A percentile compares a stretch with the other conserved stretches of the same genome.
phyloP scores from a whole-genome alignment of 805 yeast species.

The Cyberlindnera nakhonratchasimensis region DNA sequence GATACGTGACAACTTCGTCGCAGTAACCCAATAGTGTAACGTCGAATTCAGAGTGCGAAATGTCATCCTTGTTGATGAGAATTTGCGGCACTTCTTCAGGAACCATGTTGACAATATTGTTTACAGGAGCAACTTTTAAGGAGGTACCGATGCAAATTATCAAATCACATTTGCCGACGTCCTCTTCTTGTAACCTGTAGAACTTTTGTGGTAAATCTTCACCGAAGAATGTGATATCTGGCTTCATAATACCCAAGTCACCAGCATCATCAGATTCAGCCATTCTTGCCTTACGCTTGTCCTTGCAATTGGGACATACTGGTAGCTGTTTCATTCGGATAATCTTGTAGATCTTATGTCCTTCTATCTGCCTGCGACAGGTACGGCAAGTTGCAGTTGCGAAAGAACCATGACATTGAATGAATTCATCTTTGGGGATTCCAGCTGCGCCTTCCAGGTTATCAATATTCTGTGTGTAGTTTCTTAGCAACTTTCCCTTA shows the following conservation, averaged over 20 bases:
- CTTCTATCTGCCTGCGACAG: slow-evolving; percentile 64
- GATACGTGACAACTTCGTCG: slow-evolving; percentile 73
- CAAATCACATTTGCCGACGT: slow-evolving; percentile 67
- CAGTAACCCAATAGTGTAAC: slow-evolving; percentile 73
- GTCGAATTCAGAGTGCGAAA: slow-evolving; percentile 76
- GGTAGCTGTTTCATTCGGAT: slow-evolving; percentile 62
- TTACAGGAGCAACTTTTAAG: slow-evolving; percentile 87
- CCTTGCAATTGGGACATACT: slow-evolving; percentile 63
- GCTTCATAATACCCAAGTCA: slow-evolving; percentile 80
- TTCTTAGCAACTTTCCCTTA: slow-evolving; percentile 71
- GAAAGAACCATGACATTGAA: slow-evolving; percentile 93
- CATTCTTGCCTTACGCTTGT: slow-evolving; percentile 37
- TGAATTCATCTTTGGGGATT: slow-evolving; percentile 56
- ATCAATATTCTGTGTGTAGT: slow-evolving; percentile 90
- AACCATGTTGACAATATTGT: slow-evolving; percentile 75
- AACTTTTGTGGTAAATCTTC: slow-evolving; percentile 73
- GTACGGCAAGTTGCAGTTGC: slow-evolving; percentile 83
- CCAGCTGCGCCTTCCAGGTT: slow-evolving; percentile 84
- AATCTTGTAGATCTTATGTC: slow-evolving; percentile 57
- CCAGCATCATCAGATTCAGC: slow-evolving; percentile 32
- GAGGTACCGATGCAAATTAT: slow-evolving; percentile 88
- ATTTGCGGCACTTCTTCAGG: slow-evolving; percentile 78
- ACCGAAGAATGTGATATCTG: slow-evolving; percentile 90
- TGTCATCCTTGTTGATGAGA: slow-evolving; percentile 72
- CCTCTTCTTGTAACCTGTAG: slow-evolving; percentile 57